Evolutionary conservation across 2,329 filamentous ascomycete genomes (phyloP), one percentile per base, ranked within the genome.

Genomic region (Diplodia corticola): DNA sequence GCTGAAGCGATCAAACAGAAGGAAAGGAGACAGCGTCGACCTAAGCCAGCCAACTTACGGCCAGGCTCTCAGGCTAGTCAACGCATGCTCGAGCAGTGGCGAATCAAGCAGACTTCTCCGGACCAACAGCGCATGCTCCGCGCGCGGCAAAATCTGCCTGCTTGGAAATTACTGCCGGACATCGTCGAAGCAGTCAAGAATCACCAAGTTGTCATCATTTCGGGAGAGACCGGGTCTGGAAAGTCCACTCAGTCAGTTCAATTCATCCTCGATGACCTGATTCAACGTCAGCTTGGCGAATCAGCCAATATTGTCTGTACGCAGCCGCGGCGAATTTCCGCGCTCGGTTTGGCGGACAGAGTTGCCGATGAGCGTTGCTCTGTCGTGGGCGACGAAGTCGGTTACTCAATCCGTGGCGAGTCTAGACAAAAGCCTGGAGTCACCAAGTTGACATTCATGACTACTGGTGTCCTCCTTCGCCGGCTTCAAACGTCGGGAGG

Each of bases 211-310:
- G 97, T 92, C 0, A 97, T 99, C 73, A 95, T 99, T 71, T 96
- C 93, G 50, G 95, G 95, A 71, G 95, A 98, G 79, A 99, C 95
- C 4, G 95, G 95, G 63, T 97, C 92, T 20, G 95, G 95, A 74
- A 99, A 99, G 79, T 97, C 92, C 57, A 98, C 95, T 0, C 95
- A 99, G 77, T 95, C 92, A 2, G 92, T 98, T 37, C 95, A 99
- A 76, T 99, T 98, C 77, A 85, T 99, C 50, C 83, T 99, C 1
- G 95, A 99, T 73, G 92, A 98, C 71, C 82, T 98, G 69, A 96
- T 97, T 71, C 84, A 86, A 68, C 84, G 86, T 53, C 87, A 89
- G 7, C 83, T 96, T 9, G 95, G 94, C 2, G 86, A 86, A 13
- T 87, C 87, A 13, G 91, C 89, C 35, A 97, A 96, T 73, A 96